These are phyloP conservation scores for Ascocoryne sarcoides DNA, from an alignment of 2,329 filamentous ascomycete species.

Conservation along the genomic window DNA sequence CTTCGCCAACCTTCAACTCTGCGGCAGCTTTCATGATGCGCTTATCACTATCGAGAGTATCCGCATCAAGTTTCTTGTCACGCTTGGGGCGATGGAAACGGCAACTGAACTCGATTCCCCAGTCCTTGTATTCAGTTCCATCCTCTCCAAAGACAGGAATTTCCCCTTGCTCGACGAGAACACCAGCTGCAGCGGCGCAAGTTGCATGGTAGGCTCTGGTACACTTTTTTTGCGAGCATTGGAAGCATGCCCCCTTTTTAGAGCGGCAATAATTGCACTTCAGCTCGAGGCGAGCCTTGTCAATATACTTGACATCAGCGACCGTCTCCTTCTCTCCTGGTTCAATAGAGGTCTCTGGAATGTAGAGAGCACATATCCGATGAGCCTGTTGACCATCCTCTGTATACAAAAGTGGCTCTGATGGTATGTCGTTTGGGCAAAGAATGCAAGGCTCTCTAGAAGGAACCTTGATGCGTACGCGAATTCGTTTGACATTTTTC, in stretches of 20 bases:
- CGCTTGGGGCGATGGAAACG: slow-evolving; percentile 88
- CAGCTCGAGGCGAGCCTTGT: slow-evolving; percentile 79
- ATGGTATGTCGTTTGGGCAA: slow-evolving; percentile 82
- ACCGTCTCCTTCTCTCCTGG: slow-evolving; percentile 62
- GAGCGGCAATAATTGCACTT: slow-evolving; percentile 94
- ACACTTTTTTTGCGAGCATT: slow-evolving; percentile 93
- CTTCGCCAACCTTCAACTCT: slow-evolving; percentile 60
- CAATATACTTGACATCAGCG: slow-evolving; percentile 70
- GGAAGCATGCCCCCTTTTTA: slow-evolving; percentile 91
- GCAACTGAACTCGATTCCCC: slow-evolving; percentile 88
- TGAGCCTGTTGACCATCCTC: slow-evolving; percentile 84
- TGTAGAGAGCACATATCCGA: slow-evolving; percentile 79
- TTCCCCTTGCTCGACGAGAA: slow-evolving; percentile 80
- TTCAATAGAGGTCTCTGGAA: slow-evolving; percentile 84
- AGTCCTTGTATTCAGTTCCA: slow-evolving; percentile 84
- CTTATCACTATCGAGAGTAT: slow-evolving; percentile 60
- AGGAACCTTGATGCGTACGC: slow-evolving; percentile 60
- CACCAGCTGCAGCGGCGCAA: slow-evolving; percentile 84
- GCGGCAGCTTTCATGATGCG: slow-evolving; percentile 61
- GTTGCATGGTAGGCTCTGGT: slow-evolving; percentile 90
- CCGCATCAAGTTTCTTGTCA: slow-evolving; percentile 62
- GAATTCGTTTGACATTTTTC: slow-evolving; percentile 60
- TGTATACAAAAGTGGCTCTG: slow-evolving; percentile 74
- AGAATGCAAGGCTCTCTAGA: slow-evolving; percentile 73
- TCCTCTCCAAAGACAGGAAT: slow-evolving; percentile 84